A percentile compares a stretch with the other conserved stretches of the same genome.
Conservation (phyloP, 108 stramenopile species). For the Stephanodiscus triporus region DNA sequence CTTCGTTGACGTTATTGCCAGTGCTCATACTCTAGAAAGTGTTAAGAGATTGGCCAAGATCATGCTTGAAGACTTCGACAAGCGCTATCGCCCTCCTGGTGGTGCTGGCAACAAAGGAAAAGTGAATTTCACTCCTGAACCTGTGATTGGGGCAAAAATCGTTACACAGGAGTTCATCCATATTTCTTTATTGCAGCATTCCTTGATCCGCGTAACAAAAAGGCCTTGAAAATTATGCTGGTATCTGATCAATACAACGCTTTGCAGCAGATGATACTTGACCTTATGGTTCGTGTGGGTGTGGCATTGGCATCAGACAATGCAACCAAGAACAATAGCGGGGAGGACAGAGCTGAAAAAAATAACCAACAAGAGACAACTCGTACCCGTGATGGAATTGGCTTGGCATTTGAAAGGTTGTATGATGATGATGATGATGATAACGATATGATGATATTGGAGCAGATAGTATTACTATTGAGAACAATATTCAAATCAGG, state of each 20-base stretch:
- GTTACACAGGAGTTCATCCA: not conserved
- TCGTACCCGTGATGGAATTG: too few species aligned
- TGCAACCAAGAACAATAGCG: too few species aligned
- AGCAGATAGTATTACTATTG: too few species aligned
- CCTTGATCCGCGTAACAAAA: not conserved
- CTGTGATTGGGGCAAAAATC: not conserved
- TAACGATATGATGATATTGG: too few species aligned
- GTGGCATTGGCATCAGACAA: too few species aligned
- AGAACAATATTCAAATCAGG: too few species aligned
- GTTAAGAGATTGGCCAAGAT: not conserved
- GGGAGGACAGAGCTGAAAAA: too few species aligned
- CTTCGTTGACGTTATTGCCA: not conserved
- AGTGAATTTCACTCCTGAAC: not conserved
- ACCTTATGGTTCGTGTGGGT: constrained; percentile 1
- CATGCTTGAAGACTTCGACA: not conserved
- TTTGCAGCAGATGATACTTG: constrained; percentile 1
- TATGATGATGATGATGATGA: too few species aligned
- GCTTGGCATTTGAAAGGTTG: not conserved
- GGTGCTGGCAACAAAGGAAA: too few species aligned
- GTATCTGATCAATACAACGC: too few species aligned
- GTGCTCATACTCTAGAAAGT: not conserved
- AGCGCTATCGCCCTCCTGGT: not conserved
- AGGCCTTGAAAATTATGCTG: not conserved
- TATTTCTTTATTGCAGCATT: constrained; percentile 5
- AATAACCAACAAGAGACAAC: too few species aligned